phyloP scores from a whole-genome alignment of 2,329 filamentous ascomycete genomes.

The Penicillium sp. region DNA sequence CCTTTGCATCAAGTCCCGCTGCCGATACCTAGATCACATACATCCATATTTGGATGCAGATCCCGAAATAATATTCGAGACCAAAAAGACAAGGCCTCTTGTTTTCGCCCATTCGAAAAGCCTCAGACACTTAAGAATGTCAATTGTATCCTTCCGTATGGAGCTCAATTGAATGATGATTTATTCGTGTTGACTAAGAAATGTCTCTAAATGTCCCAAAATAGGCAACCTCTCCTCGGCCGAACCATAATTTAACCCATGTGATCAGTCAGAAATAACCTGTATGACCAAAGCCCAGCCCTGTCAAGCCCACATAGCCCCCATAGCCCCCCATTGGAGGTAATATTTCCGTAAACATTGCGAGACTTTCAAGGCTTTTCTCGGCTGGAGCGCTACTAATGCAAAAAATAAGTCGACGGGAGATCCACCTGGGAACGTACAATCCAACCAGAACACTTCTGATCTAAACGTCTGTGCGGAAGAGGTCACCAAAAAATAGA shows the following conservation, averaged over 20 bases:
- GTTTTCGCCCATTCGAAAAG: background rate
- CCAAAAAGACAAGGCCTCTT: background rate
- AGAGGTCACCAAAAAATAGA: background rate
- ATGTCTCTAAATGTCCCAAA: too few relatives aligned
- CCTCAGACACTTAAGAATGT: too few relatives aligned
- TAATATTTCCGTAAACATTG: background rate
- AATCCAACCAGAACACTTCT: slow-evolving; percentile 20
- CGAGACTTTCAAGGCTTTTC: background rate
- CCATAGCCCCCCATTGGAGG: background rate
- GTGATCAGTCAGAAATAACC: background rate
- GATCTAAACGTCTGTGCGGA: slow-evolving; percentile 6
- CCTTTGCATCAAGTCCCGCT: too few relatives aligned
- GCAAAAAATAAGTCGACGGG: slow-evolving; percentile 6
- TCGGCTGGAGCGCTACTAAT: slow-evolving; percentile 6
- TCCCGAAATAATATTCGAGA: too few relatives aligned
- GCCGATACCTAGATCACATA: too few relatives aligned
- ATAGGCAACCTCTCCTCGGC: background rate
- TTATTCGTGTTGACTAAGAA: too few relatives aligned
- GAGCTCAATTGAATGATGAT: too few relatives aligned
- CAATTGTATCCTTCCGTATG: too few relatives aligned
- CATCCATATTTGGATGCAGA: too few relatives aligned
- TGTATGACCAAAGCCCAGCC: background rate
- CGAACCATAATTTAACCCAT: background rate
- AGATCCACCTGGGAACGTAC: background rate
- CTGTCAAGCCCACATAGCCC: background rate